Evolutionary conservation across 495 filamentous ascomycete species (phyloP).

Genomic region (Cryomyces minteri): DNA sequence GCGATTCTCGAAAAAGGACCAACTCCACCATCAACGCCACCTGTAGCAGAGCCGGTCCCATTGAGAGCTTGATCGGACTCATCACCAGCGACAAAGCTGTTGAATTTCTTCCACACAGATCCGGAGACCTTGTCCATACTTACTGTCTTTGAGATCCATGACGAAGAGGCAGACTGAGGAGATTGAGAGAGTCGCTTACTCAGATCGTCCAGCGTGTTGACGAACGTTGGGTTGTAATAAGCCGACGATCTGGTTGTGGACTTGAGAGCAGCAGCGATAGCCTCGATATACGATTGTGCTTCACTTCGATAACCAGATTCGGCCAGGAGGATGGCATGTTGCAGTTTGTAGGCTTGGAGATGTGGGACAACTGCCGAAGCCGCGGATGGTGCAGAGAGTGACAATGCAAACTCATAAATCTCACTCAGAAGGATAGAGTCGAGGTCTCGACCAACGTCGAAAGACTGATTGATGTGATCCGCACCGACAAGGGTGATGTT

Average conservation of each 20-base stretch:
- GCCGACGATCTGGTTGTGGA: slow-evolving; percentile 65
- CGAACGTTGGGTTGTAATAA: slow-evolving; percentile 62
- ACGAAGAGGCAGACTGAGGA: slow-evolving; percentile 46
- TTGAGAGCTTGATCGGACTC: slow-evolving; percentile 38
- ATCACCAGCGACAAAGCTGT: slow-evolving; percentile 85
- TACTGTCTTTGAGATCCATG: slow-evolving; percentile 71
- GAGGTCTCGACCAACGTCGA: slow-evolving; percentile 53
- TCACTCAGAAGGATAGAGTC: slow-evolving; percentile 81
- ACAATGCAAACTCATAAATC: slow-evolving; percentile 74
- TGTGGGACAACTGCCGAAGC: slow-evolving; percentile 43
- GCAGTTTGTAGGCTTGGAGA: slow-evolving; percentile 71
- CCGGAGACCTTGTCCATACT: slow-evolving; percentile 88
- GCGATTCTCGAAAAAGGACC: slow-evolving; percentile 72
- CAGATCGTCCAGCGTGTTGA: slow-evolving; percentile 64
- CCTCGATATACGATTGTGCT: slow-evolving; percentile 82
- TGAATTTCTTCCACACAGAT: slow-evolving; percentile 77
- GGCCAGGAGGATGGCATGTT: slow-evolving; percentile 67
- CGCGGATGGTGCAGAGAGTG: slow-evolving; percentile 22
- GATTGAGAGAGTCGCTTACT: slow-evolving; percentile 66
- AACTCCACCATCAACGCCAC: slow-evolving; percentile 30
- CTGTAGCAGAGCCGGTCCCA: slow-evolving; percentile 38
- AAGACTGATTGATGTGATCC: slow-evolving; percentile 49
- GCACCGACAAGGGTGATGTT: slow-evolving; percentile 70
- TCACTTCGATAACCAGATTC: slow-evolving; percentile 67
- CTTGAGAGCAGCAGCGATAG: slow-evolving; percentile 59